A percentile compares a stretch with the other conserved stretches of the same genome.
phyloP scores from a whole-genome alignment of 1,139 yeast species.

The Hansenula sp. region DNA sequence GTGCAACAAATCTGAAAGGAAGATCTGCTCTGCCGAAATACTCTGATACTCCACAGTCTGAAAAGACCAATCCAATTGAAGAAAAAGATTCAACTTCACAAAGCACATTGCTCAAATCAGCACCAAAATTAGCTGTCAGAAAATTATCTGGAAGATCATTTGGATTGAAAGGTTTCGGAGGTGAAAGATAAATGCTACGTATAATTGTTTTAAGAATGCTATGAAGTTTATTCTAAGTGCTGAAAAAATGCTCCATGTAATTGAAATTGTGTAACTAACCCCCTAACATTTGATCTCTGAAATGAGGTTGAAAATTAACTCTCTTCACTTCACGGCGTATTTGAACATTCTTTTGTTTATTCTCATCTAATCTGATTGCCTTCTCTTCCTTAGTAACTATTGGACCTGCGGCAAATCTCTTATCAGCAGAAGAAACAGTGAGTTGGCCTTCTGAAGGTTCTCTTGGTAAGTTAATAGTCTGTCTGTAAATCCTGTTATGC shows the following conservation, averaged over 20 bases:
- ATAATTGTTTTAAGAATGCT: not conserved
- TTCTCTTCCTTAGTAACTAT: slow-evolving; percentile 38
- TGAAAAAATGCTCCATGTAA: not conserved
- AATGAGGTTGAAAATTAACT: slow-evolving; percentile 59
- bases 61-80: slow-evolving; percentile 13
- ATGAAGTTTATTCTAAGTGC: not conserved
- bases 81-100: slow-evolving; percentile 6
- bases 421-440: slow-evolving; percentile 56
- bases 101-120: slow-evolving; percentile 8
- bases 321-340: slow-evolving; percentile 45
- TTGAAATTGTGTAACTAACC: too few species aligned
- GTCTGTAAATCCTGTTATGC: slow-evolving; percentile 57
- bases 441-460: slow-evolving; percentile 25
- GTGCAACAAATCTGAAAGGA: slow-evolving; percentile 7
- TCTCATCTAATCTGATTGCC: slow-evolving; percentile 41
- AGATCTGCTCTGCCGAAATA: slow-evolving; percentile 17
- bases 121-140: slow-evolving; percentile 19
- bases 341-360: slow-evolving; percentile 41
- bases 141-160: slow-evolving; percentile 25
- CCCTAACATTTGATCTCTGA: slow-evolving; percentile 58
- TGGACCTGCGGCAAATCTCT: slow-evolving; percentile 31
- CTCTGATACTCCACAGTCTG: slow-evolving; percentile 14
- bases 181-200: slow-evolving; percentile 8
- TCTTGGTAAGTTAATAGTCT: slow-evolving; percentile 32
- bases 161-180: slow-evolving; percentile 23